phyloP scores from a whole-genome alignment of 2,329 filamentous ascomycete genomes.

The Talaromyces funiculosus region DNA sequence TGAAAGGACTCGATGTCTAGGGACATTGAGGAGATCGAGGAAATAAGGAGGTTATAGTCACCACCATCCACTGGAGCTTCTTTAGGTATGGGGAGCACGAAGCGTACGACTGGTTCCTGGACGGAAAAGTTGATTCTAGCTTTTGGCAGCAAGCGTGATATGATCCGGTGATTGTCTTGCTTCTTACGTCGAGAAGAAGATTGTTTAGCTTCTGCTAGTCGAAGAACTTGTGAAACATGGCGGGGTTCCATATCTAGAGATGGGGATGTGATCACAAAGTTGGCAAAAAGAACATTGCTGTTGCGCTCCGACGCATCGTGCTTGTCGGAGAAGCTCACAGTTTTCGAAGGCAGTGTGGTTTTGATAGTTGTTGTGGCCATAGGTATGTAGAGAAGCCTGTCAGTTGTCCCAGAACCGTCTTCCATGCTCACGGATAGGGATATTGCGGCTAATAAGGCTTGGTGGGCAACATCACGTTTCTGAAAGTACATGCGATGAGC shows the following conservation, averaged over 20 bases:
- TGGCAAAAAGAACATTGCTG: conserved; percentile 92
- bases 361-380: conserved; percentile 96
- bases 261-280: conserved; percentile 91
- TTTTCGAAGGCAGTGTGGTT: conserved; percentile 91
- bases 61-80: conserved; percentile 54
- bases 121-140: conserved; percentile 92
- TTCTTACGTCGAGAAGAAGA: conserved; percentile 40
- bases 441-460: conserved; percentile 84
- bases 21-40: conserved; percentile 87
- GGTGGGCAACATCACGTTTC: conserved; percentile 84
- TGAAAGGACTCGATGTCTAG: conserved; percentile 95
- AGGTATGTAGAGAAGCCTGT: conserved; percentile 85
- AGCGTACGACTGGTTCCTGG: conserved; percentile 89
- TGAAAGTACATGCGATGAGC: conserved; percentile 99
- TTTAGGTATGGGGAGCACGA: conserved; percentile 75
- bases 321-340: conserved; percentile 69
- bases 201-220: conserved; percentile 59
- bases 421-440: conserved; percentile 89
- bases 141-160: conserved; percentile 89
- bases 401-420: conserved; percentile 77
- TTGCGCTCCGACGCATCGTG: conserved; percentile 76
- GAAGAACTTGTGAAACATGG: conserved; percentile 78
- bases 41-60: conserved; percentile 93
- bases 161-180: conserved; percentile 56
- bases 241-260: conserved; percentile 89